These are phyloP conservation scores for Hyphopichia fennica DNA, from an alignment of 1,139 yeast species.

Conservation along the genomic window DNA sequence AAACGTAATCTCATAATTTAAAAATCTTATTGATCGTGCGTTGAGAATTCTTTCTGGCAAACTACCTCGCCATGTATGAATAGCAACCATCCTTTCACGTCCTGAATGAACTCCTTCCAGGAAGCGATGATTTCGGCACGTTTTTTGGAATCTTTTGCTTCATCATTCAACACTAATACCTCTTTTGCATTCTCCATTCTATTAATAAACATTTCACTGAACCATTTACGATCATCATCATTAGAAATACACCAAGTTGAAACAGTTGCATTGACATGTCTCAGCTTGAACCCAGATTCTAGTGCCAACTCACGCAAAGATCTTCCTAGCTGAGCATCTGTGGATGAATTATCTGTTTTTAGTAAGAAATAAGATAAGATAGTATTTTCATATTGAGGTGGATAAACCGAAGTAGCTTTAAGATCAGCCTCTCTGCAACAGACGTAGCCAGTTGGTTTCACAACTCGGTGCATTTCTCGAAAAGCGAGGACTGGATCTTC, in stretches of 20 bases:
- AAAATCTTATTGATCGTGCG: neutral
- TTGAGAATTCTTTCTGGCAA: constrained; percentile 10
- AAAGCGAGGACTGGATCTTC: constrained; percentile 30
- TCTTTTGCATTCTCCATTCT: constrained; percentile 14
- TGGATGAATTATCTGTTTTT: constrained; percentile 10
- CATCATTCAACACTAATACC: constrained; percentile 7
- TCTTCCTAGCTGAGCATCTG: constrained; percentile 18
- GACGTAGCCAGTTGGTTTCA: constrained; percentile 38
- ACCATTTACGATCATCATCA: constrained; percentile 6
- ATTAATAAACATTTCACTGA: constrained; percentile 10
- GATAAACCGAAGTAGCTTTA: constrained; percentile 16
- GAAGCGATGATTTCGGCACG: constrained; percentile 6
- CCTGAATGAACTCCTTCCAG: constrained; percentile 17
- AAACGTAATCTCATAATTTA: neutral
- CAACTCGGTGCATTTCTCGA: constrained; percentile 32
- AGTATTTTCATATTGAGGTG: constrained; percentile 15
- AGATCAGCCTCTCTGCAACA: constrained; percentile 36
- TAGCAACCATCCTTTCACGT: constrained; percentile 12
- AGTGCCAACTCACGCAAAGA: constrained; percentile 15
- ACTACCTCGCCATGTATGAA: constrained; percentile 17
- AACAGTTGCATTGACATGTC: constrained; percentile 10
- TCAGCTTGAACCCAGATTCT: constrained; percentile 18
- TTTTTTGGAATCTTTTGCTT: constrained; percentile 7
- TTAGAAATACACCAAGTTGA: constrained; percentile 17
- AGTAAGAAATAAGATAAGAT: constrained; percentile 9